A percentile compares a stretch with the other conserved stretches of the same genome.
Evolutionary conservation across 306 rosid genomes (phyloP).

Genomic region (Calophaca sinica): DNA sequence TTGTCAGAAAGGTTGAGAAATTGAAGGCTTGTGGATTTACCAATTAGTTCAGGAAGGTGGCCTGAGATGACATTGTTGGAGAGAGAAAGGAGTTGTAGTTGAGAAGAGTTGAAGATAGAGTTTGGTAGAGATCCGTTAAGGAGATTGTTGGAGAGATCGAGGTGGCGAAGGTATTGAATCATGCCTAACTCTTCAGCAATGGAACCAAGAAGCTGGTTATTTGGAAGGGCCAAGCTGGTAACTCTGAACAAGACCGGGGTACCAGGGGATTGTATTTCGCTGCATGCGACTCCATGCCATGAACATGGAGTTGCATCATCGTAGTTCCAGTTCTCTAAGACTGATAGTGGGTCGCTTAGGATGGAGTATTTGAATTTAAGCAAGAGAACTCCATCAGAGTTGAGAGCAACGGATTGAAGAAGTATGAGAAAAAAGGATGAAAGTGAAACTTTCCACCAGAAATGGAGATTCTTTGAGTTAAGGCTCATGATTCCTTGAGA

Average conservation of each 20-base stretch:
- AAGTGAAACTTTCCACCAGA: conserved; percentile 53
- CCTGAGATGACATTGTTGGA: conserved; percentile 85
- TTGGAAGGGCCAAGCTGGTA: conserved; percentile 71
- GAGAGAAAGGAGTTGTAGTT: conserved; percentile 75
- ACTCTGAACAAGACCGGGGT: conserved; percentile 65
- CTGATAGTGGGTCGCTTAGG: conserved; percentile 78
- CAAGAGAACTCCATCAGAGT: conserved; percentile 71
- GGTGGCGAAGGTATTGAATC: conserved; percentile 66
- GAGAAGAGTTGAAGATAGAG: conserved; percentile 77
- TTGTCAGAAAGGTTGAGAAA: conserved; percentile 82
- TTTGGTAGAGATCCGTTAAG: conserved; percentile 79
- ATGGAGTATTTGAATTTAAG: conserved; percentile 81
- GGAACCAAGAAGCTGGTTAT: conserved; percentile 78
- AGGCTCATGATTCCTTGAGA: conserved; percentile 50
- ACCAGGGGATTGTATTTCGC: conserved; percentile 53
- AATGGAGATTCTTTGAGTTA: conserved; percentile 44
- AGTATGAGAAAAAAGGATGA: conserved; percentile 46
- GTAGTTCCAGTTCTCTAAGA: conserved; percentile 72
- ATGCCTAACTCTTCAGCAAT: conserved; percentile 68
- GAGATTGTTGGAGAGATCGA: conserved; percentile 88
- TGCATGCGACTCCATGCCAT: conserved; percentile 87
- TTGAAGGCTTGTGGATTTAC: conserved; percentile 62
- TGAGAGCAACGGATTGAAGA: conserved; percentile 59
- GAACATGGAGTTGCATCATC: conserved; percentile 79
- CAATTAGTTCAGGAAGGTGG: conserved; percentile 63